These are phyloP conservation scores for Aspergillus wentii DNA, from an alignment of 495 filamentous ascomycete genomes.

Conservation along the genomic window DNA sequence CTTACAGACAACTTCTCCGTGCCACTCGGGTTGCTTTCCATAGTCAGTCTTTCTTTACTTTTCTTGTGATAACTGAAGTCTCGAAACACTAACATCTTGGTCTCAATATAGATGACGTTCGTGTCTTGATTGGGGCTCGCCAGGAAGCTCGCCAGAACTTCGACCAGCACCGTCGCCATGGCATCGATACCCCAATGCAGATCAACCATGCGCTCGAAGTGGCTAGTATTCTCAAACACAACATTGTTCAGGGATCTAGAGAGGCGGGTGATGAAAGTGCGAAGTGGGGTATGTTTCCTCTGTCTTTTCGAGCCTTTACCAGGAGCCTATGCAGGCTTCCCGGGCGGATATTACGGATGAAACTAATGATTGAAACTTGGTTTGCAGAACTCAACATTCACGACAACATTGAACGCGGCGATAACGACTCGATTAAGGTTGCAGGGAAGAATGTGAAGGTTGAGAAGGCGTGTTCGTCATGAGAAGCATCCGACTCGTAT, in stretches of 20 bases:
- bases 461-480: slow-evolving; percentile 36
- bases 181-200: slow-evolving; percentile 44
- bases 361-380: slow-evolving; percentile 5
- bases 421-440: slow-evolving; percentile 82
- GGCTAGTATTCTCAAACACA: slow-evolving; percentile 71
- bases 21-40: slow-evolving; percentile 77
- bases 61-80: background rate
- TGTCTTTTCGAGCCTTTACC: too few species aligned
- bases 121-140: slow-evolving; percentile 63
- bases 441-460: slow-evolving; percentile 40
- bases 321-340: too few species aligned
- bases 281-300: slow-evolving; percentile 56
- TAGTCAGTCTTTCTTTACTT: slow-evolving; percentile 48
- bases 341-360: too few species aligned
- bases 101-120: slow-evolving; percentile 54
- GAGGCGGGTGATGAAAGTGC: slow-evolving; percentile 45
- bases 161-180: slow-evolving; percentile 54
- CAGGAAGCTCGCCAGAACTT: slow-evolving; percentile 67
- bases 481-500: background rate
- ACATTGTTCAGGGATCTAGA: slow-evolving; percentile 79
- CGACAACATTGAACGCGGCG: slow-evolving; percentile 81
- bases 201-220: slow-evolving; percentile 80
- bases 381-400: slow-evolving; percentile 76
- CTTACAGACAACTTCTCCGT: slow-evolving; percentile 81
- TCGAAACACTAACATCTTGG: slow-evolving; percentile 3